Evolutionary conservation across 2,329 filamentous ascomycete species (phyloP), one percentile per base, ranked within the genome.

Genomic region (Stagonosporopsis cucurbitacearum): DNA sequence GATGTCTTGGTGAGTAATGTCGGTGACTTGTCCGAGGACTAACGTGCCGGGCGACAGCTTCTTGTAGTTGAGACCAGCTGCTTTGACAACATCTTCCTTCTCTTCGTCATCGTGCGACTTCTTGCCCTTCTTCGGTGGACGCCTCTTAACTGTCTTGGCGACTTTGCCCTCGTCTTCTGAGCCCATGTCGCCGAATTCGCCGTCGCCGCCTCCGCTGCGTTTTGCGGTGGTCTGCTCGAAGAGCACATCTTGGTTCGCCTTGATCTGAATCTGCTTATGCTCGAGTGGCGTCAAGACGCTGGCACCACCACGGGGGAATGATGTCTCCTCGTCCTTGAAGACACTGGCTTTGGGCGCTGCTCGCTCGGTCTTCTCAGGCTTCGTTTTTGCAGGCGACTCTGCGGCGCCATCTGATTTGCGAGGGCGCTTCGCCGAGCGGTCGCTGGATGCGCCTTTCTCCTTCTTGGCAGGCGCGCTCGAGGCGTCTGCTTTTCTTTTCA

Each of bases 231-330:
- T 85, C 67, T 96, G 88, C 77, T 98, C 95, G 72, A 94, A 95
- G 35, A 96, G 80, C 36, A 93, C 95, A 80, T 99, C 95, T 67
- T 89, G 88, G 71, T 90, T 95, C 41, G 95, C 95, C 77, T 98
- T 90, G 55, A 96, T 88, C 69, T 95, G 89, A 60, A 99, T 98
- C 77, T 98, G 92, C 79, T 96, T 97, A 73, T 96, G 90, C 75
- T 99, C 95, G 47, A 99, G 81, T 19, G 95, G 93, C 2, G 95
- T 97, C 72, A 99, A 80, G 48, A 96, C 83, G 71, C 91, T 96
- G 49, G 87, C 94, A 39, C 95, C 96, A 52, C 95, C 95, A 82
- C 95, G 87, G 64, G 95, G 94, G 69, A 99, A 99, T 40, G 94
- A 83, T 30, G 88, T 88, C 72, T 97, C 95, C 64, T 98, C 95